Evolutionary conservation across 1,139 yeast genomes (phyloP).

Genomic region (Casaregolazyma lundiana): DNA sequence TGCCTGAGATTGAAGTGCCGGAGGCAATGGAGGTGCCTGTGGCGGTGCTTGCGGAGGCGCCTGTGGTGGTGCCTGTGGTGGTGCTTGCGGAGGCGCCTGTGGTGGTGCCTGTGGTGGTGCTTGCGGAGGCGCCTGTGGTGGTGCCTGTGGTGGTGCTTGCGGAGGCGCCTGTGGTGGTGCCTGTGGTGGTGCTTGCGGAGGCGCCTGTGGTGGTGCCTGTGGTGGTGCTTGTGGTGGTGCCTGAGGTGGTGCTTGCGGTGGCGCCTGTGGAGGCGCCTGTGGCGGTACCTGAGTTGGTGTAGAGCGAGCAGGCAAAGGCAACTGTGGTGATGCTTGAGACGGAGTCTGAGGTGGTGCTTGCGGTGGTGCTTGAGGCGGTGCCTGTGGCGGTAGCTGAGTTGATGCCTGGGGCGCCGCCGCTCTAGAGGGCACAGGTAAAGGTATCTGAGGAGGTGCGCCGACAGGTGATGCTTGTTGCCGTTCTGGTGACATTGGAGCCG

Average conservation of each 20-base stretch:
- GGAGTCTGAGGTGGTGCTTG: conserved; percentile 21
- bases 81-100: conserved; percentile 32
- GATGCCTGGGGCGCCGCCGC: background rate
- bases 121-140: conserved; percentile 28
- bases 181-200: conserved; percentile 23
- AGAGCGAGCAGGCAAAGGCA: conserved; percentile 37
- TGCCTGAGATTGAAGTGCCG: conserved; percentile 22
- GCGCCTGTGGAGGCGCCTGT: conserved; percentile 23
- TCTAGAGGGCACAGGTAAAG: no score
- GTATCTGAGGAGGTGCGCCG: conserved; percentile 17
- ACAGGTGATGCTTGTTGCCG: conserved; percentile 20
- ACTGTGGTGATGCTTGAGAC: conserved; percentile 28
- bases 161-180: conserved; percentile 21
- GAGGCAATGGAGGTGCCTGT: conserved; percentile 27
- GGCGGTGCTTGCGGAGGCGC: conserved; percentile 14
- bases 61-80: conserved; percentile 28
- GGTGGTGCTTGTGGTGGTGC: conserved; percentile 4
- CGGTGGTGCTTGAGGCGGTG: conserved; percentile 16
- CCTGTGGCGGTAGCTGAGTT: conserved; percentile 11
- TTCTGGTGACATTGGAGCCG: conserved; percentile 17
- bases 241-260: conserved; percentile 7
- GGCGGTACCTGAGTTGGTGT: conserved; percentile 27
- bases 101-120: conserved; percentile 22
- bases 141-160: conserved; percentile 38
- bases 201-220: conserved; percentile 15